A percentile compares a stretch with the other conserved stretches of the same genome.
These are phyloP conservation scores for Globisporangium rhizosaccharum DNA, from an alignment of 352 stramenopile species.

Conservation along the genomic window DNA sequence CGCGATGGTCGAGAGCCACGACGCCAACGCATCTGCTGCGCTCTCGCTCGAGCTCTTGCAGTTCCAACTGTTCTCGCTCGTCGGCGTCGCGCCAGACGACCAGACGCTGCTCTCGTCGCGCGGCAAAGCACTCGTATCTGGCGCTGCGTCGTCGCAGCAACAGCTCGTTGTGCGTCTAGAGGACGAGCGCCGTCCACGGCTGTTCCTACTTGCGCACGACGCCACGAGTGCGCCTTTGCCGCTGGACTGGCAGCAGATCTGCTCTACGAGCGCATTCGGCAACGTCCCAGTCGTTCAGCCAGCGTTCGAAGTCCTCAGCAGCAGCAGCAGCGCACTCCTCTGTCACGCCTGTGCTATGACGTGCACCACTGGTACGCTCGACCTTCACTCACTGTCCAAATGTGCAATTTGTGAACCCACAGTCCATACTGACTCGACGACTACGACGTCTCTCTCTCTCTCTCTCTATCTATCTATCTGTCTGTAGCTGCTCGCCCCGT, in stretches of 20 bases:
- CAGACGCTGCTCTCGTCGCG: conserved; percentile 47
- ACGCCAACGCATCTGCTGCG: conserved; percentile 5
- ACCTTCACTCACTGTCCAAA: too few species aligned
- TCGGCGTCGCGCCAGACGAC: conserved; percentile 47
- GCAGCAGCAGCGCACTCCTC: conserved; percentile 23
- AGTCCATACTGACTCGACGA: not conserved
- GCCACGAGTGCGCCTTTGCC: conserved; percentile 10
- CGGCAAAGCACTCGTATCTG: conserved; percentile 31
- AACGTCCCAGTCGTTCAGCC: conserved; percentile 39
- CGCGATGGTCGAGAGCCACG: conserved; percentile 13
- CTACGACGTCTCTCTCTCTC: too few species aligned
- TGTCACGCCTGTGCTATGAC: conserved; percentile 60
- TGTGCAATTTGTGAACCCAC: too few species aligned
- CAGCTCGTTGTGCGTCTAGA: not conserved
- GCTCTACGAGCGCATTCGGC: conserved; percentile 57
- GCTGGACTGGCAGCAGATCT: conserved; percentile 56
- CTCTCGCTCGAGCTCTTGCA: conserved; percentile 57
- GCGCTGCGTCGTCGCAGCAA: not conserved
- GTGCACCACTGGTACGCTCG: conserved; percentile 46
- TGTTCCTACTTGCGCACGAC: conserved; percentile 36
- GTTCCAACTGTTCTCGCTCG: conserved; percentile 64
- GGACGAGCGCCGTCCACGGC: conserved; percentile 18
- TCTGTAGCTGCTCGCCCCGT: conserved; percentile 33
- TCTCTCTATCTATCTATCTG: not conserved
- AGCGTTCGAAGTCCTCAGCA: conserved; percentile 28